These are phyloP conservation scores for Coemansia guatemalensis DNA, from an alignment of 192 early-diverging fungal species.

Conservation along the genomic window DNA sequence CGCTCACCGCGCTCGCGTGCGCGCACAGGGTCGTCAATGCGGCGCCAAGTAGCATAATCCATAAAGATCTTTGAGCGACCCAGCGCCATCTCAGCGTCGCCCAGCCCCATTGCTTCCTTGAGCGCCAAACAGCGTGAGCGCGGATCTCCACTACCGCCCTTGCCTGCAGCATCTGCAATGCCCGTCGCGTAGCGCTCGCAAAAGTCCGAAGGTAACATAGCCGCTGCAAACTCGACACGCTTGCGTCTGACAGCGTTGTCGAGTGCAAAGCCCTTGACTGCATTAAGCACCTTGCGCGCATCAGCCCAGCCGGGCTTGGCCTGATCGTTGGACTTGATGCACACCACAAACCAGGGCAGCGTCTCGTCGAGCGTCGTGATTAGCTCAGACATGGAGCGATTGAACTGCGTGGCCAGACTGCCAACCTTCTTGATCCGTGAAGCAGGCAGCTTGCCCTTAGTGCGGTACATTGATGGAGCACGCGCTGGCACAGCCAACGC, in stretches of 20 bases:
- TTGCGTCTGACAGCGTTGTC: constrained; percentile 62
- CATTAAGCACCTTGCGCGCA: constrained; percentile 65
- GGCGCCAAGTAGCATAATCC: constrained; percentile 62
- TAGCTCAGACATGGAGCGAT: constrained; percentile 70
- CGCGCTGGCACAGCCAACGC: constrained; percentile 75
- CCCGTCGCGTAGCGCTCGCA: constrained; percentile 65
- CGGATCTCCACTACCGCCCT: constrained; percentile 12
- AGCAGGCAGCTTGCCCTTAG: constrained; percentile 55
- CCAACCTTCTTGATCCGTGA: constrained; percentile 60
- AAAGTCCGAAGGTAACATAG: constrained; percentile 75
- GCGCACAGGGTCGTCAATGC: constrained; percentile 66
- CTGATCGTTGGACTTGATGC: constrained; percentile 73
- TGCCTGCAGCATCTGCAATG: constrained; percentile 35
- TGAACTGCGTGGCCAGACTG: constrained; percentile 57
- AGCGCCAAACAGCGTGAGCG: constrained; percentile 24
- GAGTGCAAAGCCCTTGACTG: constrained; percentile 60
- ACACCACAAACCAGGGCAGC: constrained; percentile 78
- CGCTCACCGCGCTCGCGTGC: constrained; percentile 57
- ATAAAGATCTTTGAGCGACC: constrained; percentile 64
- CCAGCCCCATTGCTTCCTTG: constrained; percentile 24
- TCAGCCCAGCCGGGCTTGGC: constrained; percentile 65
- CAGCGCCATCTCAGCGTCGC: constrained; percentile 23
- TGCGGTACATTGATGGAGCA: constrained; percentile 57
- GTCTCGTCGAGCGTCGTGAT: constrained; percentile 79
- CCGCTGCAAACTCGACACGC: constrained; percentile 66